Percentiles rank a stretch among this genome's conserved stretches.
Evolutionary conservation across 768 basidiomycete species (phyloP).

Genomic region (Rhizopogon vesiculosus): DNA sequence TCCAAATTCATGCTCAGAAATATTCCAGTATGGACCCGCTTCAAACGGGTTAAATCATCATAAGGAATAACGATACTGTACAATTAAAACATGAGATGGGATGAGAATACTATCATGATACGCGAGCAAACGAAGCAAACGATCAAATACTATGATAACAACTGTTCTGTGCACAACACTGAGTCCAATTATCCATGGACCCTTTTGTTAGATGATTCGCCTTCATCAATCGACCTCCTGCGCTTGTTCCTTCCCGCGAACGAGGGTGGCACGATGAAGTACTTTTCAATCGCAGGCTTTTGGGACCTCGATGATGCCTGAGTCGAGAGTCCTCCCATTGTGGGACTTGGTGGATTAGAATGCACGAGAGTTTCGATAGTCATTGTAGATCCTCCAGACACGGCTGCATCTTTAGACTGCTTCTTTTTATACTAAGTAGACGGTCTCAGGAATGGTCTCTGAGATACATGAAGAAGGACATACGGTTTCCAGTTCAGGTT

Average conservation of each 20-base stretch:
- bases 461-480: conserved; percentile 7
- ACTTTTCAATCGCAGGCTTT: conserved; percentile 32
- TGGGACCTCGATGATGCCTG: conserved; percentile 18
- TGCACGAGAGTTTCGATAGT: conserved; percentile 65
- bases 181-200: conserved; percentile 4
- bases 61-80: conserved; percentile 23
- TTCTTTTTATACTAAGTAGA: conserved; percentile 48
- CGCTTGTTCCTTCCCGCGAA: conserved; percentile 19
- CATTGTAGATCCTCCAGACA: conserved; percentile 37
- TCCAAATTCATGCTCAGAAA: not conserved
- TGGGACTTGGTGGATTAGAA: conserved; percentile 63
- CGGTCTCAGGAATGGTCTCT: conserved; percentile 22
- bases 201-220: conserved; percentile 20
- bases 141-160: not conserved
- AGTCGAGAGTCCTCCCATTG: conserved; percentile 22
- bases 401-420: conserved; percentile 29
- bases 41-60: not conserved
- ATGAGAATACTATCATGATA: too few species aligned
- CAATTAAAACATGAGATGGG: conserved; percentile 10
- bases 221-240: conserved; percentile 20
- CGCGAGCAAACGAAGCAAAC: not conserved
- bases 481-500: conserved; percentile 79
- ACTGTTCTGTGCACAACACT: not conserved
- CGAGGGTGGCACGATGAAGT: conserved; percentile 24
- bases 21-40: not conserved